Base-by-base conservation (phyloP, 2,329 filamentous ascomycete species). In the Fusarium austroafricanum region DNA sequence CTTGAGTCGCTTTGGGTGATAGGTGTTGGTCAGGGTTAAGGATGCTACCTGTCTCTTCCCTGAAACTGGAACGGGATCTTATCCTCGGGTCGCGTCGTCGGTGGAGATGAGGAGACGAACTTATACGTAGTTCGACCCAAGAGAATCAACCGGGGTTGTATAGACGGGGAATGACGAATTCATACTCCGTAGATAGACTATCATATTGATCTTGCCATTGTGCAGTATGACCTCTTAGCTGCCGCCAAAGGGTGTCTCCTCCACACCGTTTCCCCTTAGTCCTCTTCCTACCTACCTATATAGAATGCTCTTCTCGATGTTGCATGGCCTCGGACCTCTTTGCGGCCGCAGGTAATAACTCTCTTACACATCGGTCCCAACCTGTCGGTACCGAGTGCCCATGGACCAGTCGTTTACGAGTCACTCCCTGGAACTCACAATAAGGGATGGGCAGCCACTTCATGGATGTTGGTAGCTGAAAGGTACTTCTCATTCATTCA, bases 281-380 rank as follows among this genome's bases (percentile, higher is more conserved):
- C 39, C 21, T 61, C 33, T 11, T 18, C 26, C 46, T 61, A 33
- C 54, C 33, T 11, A 17, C 26, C 46, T 61, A 33, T 33, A 33
- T 33, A 58, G 28, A 18, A 44, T 44, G 26, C 26, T n/a, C 26
- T 18, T 33, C 56, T 65, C 44, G 61, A 58, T 50, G 53, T 56
- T 62, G 52, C n/a, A 60, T 61, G 65, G 51, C 33, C 49, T 62
- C 53, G 29, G 38, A 38, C 64, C 46, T 55, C 53, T n/a, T 65
- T 68, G 68, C 63, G 65, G 60, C 57, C 64, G 63, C 55, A 47
- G 61, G 44, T 39, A 50, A 46, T 40, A 49, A 68, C 56, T 56
- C 59, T 73, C 65, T 66, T 61, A 55, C 66, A 72, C 74, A 71
- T 71, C 65, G 66, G 67, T 70, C 60, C 72, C 68, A 63, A 56